phyloP scores from a whole-genome alignment of 1,284 basidiomycete genomes.

The Tylopilus orsonianus region DNA sequence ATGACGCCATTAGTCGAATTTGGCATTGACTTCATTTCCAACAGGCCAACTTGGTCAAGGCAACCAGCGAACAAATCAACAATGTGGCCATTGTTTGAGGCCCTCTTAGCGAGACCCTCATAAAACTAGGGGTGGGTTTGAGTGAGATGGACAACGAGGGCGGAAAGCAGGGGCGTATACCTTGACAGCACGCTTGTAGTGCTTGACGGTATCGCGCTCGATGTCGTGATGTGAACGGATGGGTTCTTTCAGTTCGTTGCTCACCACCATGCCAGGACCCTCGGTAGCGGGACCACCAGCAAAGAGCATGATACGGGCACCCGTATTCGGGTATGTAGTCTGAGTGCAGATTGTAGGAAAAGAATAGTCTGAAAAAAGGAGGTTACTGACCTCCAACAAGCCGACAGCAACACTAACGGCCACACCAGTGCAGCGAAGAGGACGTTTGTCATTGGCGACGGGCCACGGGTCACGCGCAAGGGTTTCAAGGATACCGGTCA shows the following conservation, averaged over 20 bases:
- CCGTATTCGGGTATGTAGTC: slow-evolving; percentile 95
- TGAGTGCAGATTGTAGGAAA: slow-evolving; percentile 26
- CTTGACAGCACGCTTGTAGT: slow-evolving; percentile 97
- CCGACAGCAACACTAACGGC: slow-evolving; percentile 94
- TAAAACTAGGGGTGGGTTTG: slow-evolving; percentile 68
- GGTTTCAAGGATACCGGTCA: slow-evolving; percentile 91
- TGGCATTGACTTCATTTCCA: slow-evolving; percentile 96
- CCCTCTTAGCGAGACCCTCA: slow-evolving; percentile 92
- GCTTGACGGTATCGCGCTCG: slow-evolving; percentile 95
- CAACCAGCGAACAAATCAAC: slow-evolving; percentile 97
- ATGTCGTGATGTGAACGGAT: slow-evolving; percentile 99
- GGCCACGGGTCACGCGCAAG: slow-evolving; percentile 96
- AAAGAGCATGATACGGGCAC: slow-evolving; percentile 96
- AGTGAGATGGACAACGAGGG: slow-evolving; percentile 3
- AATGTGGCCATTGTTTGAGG: slow-evolving; percentile 92
- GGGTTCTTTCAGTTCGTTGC: slow-evolving; percentile 93
- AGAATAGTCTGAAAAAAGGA: neutral
- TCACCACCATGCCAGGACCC: slow-evolving; percentile 96
- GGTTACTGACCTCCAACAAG: slow-evolving; percentile 73
- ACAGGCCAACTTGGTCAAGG: slow-evolving; percentile 94
- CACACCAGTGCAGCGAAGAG: slow-evolving; percentile 95
- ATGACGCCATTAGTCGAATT: slow-evolving; percentile 98
- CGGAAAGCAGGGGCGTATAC: slow-evolving; percentile 40
- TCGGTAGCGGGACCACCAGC: slow-evolving; percentile 96
- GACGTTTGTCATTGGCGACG: slow-evolving; percentile 91